Base-by-base conservation (phyloP, 495 filamentous ascomycete genomes). In the Aspergillus olivimuriae region DNA sequence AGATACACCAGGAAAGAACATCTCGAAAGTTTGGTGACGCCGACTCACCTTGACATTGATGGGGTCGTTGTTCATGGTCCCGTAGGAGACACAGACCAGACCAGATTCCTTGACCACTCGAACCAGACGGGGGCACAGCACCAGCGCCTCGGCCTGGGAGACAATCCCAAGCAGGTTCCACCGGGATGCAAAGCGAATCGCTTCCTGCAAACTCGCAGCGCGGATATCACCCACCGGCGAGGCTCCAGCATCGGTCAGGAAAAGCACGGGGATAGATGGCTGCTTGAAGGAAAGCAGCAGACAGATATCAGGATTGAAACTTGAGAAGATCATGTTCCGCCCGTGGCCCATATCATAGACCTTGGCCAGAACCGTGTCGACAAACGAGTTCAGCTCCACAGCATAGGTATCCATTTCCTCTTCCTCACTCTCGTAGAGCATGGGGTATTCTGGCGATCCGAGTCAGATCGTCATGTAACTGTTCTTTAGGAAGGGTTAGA, bases 381-480 rank as follows among this genome's bases (percentile, higher is more conserved):
- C 91, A 61, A 95, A 99, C 3, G 84, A 87, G 63, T 99, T 99
- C 47, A 97, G 78, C 65, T 99, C 94, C 34, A 99, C 85, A 4
- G 88, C 91, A 58, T 92, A 96, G 7, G 87, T 86, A 58, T 97
- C 94, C 94, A 99, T 97, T 51, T 94, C 89, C 48, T 95, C 83
- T 60, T 92, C 86, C 60, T 94, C 88, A 53, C 75, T 83, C 71
- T 99, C 94, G 56, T 86, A 81, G 36, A 97, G 78, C 89, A 96
- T 96, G 16, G 94, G 94, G 61, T 99, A 99, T 61, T 97, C 76
- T 80, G 43, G 51, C 49, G 51, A 54, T 31, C 48, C 41, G 14
- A 33, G 56, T 61, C 54, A 64, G 58, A 61, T 60, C 48, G 46
- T 53, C 55, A 43, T 48, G 45, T 52, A 60, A 39, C 46, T 53